Conservation (phyloP, 257 asterid genomes). For the Misopates orontium region DNA sequence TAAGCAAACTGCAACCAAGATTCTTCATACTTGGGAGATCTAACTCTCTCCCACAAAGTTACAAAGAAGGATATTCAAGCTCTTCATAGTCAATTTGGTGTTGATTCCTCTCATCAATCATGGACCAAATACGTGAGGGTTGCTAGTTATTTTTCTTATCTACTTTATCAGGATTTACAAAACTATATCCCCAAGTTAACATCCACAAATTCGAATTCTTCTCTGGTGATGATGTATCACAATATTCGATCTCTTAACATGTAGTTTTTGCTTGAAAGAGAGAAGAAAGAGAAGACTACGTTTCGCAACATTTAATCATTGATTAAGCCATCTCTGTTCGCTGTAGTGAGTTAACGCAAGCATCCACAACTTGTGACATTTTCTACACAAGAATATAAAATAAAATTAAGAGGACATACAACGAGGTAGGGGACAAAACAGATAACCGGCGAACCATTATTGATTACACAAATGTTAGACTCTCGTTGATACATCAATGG, state of each 20-base stretch:
- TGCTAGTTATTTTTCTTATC: conserved; percentile 16
- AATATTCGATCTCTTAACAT: background rate
- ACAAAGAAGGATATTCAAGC: conserved; percentile 6
- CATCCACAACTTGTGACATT: too few relatives aligned
- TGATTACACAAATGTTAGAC: background rate
- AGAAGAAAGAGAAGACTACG: background rate
- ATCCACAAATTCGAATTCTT: background rate
- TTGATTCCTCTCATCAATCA: background rate
- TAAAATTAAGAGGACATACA: too few relatives aligned
- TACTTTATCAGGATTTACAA: conserved; percentile 7
- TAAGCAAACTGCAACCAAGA: conserved; percentile 23
- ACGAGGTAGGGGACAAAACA: background rate
- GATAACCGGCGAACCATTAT: background rate
- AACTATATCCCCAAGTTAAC: conserved; percentile 4
- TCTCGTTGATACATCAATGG: background rate
- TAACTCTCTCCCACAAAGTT: conserved; percentile 12
- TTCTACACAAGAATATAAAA: too few relatives aligned
- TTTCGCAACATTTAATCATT: background rate
- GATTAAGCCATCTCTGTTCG: too few relatives aligned
- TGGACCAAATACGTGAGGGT: background rate
- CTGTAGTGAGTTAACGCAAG: too few relatives aligned
- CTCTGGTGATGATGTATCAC: background rate
- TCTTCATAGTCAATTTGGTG: conserved; percentile 7
- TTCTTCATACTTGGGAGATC: background rate
- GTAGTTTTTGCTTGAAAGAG: background rate